Base-by-base conservation (phyloP, 1,139 yeast genomes). In the Taphrina flavorubra region DNA sequence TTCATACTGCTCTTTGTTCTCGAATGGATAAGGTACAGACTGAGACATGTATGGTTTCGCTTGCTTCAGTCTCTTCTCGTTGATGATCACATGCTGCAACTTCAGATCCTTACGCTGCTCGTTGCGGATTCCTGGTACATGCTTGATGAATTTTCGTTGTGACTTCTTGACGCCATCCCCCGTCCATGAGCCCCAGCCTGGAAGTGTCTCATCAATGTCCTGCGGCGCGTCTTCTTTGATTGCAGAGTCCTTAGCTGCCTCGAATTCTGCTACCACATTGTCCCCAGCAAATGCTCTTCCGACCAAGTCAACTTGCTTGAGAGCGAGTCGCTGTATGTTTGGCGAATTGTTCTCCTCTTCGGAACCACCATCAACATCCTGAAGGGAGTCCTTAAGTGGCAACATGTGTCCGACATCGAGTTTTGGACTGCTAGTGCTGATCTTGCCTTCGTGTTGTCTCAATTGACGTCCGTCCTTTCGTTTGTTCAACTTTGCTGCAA, bases 241-340 rank as follows among this genome's bases (percentile, higher is more conserved):
- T n/a, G 84, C 84, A 72, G 85, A 82, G 70, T 81, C 81, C 80
- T 94, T 94, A 74, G 90, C 96, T 31, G 83, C 86, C 71, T 84
- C 85, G 76, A 92, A 92, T 73, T 92, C 96, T 20, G 84, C 83
- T 25, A 88, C 88, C 58, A 87, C 88, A 76, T 94, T 95, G 78
- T 94, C 99, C 34, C 98, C 98, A 1, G 97, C 98, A 82, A 94
- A 94, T 0, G 99, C 99, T 75, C 92, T 89, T 72, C 87, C 85
- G 71, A 91, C 90, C 61, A 94, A 82, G 69, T 91, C 94, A 71
- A 87, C 86, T 77, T 94, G 97, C 74, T 86, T 84, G 80, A 94
- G 39, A 16, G 71, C 67, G 11, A 51, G 16, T 8, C 18, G 46
- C 18, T 53, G 40, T 6, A 20, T 16, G 44, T 51, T 34, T n/a